phyloP scores from a whole-genome alignment of 2,329 filamentous ascomycete genomes.

The Pyrenophora graminea region DNA sequence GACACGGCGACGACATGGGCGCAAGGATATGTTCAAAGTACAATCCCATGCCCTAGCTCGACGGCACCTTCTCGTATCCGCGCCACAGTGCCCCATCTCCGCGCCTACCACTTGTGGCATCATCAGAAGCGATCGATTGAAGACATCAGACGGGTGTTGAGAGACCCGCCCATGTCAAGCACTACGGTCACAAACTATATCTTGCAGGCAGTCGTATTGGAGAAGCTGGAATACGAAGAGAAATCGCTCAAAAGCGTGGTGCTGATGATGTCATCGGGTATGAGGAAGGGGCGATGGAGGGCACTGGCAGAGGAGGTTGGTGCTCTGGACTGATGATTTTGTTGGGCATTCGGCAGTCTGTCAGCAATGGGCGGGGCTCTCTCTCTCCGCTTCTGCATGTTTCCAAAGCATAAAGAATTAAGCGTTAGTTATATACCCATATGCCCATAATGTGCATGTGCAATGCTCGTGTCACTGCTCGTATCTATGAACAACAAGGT shows the following conservation, averaged over 20 bases:
- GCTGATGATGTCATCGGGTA: slow-evolving; percentile 22
- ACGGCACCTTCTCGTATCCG: slow-evolving; percentile 29
- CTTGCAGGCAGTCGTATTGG: slow-evolving; percentile 34
- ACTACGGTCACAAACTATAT: slow-evolving; percentile 39
- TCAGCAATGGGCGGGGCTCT: no score
- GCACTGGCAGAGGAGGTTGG: slow-evolving; percentile 30
- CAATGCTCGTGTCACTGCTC: no score
- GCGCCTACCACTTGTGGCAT: slow-evolving; percentile 43
- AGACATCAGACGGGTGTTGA: slow-evolving; percentile 28
- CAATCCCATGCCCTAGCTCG: slow-evolving; percentile 32
- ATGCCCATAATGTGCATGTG: no score
- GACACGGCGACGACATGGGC: slow-evolving; percentile 37
- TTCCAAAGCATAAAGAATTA: no score
- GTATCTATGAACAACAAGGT: background rate
- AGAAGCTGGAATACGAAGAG: slow-evolving; percentile 33
- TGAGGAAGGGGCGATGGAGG: slow-evolving; percentile 34
- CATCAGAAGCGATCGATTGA: slow-evolving; percentile 31
- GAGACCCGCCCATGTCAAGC: slow-evolving; percentile 36
- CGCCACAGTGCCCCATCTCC: slow-evolving; percentile 38
- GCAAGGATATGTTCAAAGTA: slow-evolving; percentile 29
- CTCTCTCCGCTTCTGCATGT: no score
- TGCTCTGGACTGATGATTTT: background rate
- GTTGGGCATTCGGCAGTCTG: no score
- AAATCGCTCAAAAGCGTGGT: slow-evolving; percentile 29
- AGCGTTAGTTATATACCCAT: no score